A percentile compares a stretch with the other conserved stretches of the same genome.
Conservation (phyloP, 106 monocot genomes). For the Narthecium ossifragum region DNA sequence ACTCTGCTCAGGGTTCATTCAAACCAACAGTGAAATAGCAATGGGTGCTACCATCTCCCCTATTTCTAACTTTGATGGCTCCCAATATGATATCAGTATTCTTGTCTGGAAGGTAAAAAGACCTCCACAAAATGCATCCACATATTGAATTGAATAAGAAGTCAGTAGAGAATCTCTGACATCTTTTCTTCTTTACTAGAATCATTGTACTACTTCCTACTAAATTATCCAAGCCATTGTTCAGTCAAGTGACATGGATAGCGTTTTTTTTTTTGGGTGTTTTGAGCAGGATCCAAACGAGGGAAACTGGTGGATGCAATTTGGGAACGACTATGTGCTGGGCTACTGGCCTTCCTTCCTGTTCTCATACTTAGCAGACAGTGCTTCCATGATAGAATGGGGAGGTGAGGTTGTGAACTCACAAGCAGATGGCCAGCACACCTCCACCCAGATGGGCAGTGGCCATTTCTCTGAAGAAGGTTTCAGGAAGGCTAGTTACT, state of each 20-base stretch:
- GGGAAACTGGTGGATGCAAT: conserved; percentile 75
- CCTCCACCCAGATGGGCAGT: conserved; percentile 60
- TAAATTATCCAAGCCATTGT: no score
- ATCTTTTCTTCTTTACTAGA: neutral
- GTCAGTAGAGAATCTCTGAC: conserved; percentile 8
- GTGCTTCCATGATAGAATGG: conserved; percentile 65
- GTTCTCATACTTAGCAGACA: conserved; percentile 49
- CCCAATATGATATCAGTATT: conserved; percentile 83
- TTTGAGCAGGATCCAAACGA: conserved; percentile 53
- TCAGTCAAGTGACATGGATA: no score
- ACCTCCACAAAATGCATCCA: no score
- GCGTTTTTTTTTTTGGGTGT: no score
- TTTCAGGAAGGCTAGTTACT: conserved; percentile 51
- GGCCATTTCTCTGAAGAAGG: conserved; percentile 65
- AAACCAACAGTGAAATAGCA: conserved; percentile 62
- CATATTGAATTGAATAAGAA: no score
- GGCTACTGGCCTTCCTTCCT: conserved; percentile 70
- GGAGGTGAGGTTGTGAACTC: conserved; percentile 68
- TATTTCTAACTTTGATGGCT: conserved; percentile 48
- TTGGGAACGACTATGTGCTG: conserved; percentile 41
- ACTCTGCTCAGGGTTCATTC: conserved; percentile 84
- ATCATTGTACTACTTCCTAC: no score
- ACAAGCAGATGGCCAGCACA: conserved; percentile 45
- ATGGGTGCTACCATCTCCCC: conserved; percentile 80
- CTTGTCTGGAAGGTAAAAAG: conserved; percentile 82